Conservation (phyloP, 2,329 filamentous ascomycete species). For the Cryphonectria nitschkei region DNA sequence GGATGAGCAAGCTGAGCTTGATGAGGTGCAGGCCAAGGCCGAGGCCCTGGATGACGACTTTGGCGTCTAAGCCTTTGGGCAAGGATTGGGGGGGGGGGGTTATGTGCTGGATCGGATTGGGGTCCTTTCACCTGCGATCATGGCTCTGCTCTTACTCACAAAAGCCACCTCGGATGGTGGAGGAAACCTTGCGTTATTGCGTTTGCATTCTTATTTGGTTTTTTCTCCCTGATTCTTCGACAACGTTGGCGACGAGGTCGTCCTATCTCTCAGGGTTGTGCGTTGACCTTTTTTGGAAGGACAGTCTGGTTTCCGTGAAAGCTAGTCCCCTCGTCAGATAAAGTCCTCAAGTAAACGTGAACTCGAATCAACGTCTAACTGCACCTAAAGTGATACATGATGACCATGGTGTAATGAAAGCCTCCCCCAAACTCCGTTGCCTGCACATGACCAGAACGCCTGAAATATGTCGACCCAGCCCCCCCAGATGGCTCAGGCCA, state of each 20-base stretch:
- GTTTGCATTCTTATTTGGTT: background rate
- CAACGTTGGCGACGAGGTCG: background rate
- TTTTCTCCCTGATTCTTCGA: background rate
- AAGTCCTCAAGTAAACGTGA: background rate
- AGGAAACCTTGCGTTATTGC: background rate
- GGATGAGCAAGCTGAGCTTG: conserved; percentile 4
- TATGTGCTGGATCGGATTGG: background rate
- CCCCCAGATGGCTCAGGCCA: conserved; percentile 6
- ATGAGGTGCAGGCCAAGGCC: conserved; percentile 5
- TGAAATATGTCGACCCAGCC: background rate
- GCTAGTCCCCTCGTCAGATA: conserved; percentile 4
- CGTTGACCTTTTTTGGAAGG: background rate
- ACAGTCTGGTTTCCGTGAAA: background rate
- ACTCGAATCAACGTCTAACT: background rate
- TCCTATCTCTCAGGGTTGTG: background rate
- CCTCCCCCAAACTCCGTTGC: conserved; percentile 16
- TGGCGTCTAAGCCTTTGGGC: background rate
- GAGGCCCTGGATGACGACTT: conserved; percentile 28
- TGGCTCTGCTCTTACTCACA: background rate
- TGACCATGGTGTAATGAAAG: background rate
- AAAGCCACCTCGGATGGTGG: background rate
- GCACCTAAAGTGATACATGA: conserved; percentile 3
- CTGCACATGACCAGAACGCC: conserved; percentile 20
- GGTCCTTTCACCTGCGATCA: background rate
- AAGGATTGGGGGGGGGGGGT: background rate